Base-by-base conservation (phyloP, 2,329 filamentous ascomycete species). In the Calycina herbarum region DNA sequence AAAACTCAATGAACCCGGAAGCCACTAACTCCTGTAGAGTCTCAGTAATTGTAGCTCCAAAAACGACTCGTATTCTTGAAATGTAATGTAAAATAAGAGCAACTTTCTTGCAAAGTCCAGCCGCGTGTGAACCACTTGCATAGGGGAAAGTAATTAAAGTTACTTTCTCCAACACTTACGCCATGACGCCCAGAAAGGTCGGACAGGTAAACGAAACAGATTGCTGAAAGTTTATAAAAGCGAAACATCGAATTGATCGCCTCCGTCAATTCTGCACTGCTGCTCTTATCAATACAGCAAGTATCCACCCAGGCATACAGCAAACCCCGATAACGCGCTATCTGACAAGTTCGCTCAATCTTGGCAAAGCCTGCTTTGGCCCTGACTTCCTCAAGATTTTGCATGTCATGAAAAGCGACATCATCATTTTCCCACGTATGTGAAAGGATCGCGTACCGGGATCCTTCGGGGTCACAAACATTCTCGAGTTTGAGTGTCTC, bases 261-360 rank as follows among this genome's bases (percentile, higher is more conserved):
- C 48, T 54, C 59, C 10, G 24, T 45, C 29, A 15, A 40, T 24
- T 29, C 35, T 38, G 35, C 35, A 45, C 33, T 61, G 40, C 35
- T 27, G 59, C 17, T 13, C 31, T 42, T 61, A 15, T 42, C 24
- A 31, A 61, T 61, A 31, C 13, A 54, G 17, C 48, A 54, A 54
- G 48, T 20, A 13, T 54, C 48, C 24, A 54, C 48, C 48, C 48
- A 24, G 48, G 48, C 24, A 27, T 54, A 54, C n/a, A 11, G 48
- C 6, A 54, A 8, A 5, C 48, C 48, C 5, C 17, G 15, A 20
- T 3, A n/a, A 54, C 48, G 48, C 2, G 48, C 48, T 27, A 54
- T n/a, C 17, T 27, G 48, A 13, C 48, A 54, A 20, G 48, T 54
- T 11, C 48, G 24, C 13, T 27, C 48, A 54, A 54, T 24, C 15